These are phyloP conservation scores for Monosporascus sp. DNA, from an alignment of 2,329 filamentous ascomycete species.

Conservation along the genomic window DNA sequence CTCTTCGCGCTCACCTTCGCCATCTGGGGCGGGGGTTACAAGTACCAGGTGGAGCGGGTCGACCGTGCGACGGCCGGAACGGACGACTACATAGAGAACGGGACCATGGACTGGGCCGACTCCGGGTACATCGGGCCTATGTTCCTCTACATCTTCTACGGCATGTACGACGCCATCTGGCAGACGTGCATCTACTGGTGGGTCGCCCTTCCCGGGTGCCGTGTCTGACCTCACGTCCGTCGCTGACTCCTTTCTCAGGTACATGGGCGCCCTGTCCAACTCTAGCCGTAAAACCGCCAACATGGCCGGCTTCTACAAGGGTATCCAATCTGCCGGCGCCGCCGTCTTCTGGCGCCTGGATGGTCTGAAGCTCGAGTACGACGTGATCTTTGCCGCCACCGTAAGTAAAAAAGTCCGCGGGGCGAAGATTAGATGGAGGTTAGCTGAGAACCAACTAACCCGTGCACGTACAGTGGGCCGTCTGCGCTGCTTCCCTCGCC, in stretches of 20 bases:
- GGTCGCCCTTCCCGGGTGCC: constrained; percentile 51
- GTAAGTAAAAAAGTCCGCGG: constrained; percentile 22
- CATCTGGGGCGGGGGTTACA: constrained; percentile 70
- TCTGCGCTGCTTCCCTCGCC: constrained; percentile 68
- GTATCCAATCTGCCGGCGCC: constrained; percentile 78
- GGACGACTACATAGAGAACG: constrained; percentile 7
- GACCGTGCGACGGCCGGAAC: constrained; percentile 29
- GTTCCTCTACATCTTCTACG: constrained; percentile 59
- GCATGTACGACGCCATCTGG: constrained; percentile 67
- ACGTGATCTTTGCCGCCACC: constrained; percentile 62
- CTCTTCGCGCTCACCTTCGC: constrained; percentile 62
- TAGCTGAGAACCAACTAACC: constrained; percentile 1
- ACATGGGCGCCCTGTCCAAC: constrained; percentile 91
- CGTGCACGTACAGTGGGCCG: constrained; percentile 53
- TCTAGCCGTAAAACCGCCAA: constrained; percentile 89
- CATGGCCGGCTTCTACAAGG: constrained; percentile 84
- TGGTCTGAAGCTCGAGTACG: constrained; percentile 54
- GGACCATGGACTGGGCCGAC: constrained; percentile 49
- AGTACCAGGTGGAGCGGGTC: constrained; percentile 56
- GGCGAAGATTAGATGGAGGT: background rate
- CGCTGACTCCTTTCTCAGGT: constrained; percentile 42
- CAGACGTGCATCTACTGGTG: constrained; percentile 92
- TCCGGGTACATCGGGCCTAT: constrained; percentile 63
- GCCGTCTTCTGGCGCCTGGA: constrained; percentile 73
- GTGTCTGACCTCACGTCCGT: constrained; percentile 19